A percentile compares a stretch with the other conserved stretches of the same genome.
Conservation (phyloP, 169 alveolate species). For the Theileria parva region DNA sequence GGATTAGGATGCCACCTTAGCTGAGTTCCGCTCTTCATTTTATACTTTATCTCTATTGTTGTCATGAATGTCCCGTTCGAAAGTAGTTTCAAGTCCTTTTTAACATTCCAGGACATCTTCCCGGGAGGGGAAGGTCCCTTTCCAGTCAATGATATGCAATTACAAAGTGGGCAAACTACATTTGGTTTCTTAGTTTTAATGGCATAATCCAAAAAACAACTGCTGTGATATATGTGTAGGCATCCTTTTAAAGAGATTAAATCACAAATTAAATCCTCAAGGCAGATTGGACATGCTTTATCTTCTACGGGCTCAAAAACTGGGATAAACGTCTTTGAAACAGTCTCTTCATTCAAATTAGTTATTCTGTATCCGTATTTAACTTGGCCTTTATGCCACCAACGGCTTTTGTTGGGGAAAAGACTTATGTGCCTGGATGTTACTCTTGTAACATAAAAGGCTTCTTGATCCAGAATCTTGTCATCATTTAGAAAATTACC, state of each 20-base stretch:
- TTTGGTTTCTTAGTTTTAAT: slow-evolving; percentile 24
- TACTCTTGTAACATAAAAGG: neutral
- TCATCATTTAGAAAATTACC: neutral
- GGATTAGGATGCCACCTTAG: slow-evolving; percentile 42
- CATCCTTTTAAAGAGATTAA: slow-evolving; percentile 38
- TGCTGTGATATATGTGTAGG: slow-evolving; percentile 29
- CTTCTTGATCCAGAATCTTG: neutral
- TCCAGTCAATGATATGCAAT: slow-evolving; percentile 21
- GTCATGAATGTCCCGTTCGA: slow-evolving; percentile 22
- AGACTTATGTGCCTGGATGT: slow-evolving; percentile 13
- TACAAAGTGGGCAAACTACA: slow-evolving; percentile 37
- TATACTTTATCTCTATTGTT: slow-evolving; percentile 37
- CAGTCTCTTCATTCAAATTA: slow-evolving; percentile 7
- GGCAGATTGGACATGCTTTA: slow-evolving; percentile 38
- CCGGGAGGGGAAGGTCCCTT: slow-evolving; percentile 52
- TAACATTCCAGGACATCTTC: slow-evolving; percentile 46
- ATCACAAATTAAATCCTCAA: slow-evolving; percentile 22
- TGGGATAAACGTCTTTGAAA: slow-evolving; percentile 9
- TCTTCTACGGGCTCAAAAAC: slow-evolving; percentile 10
- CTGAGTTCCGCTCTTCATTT: slow-evolving; percentile 31
- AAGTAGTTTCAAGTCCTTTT: slow-evolving; percentile 14
- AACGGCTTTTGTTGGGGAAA: slow-evolving; percentile 28
- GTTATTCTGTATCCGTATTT: slow-evolving; percentile 25
- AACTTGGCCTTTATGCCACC: slow-evolving; percentile 38
- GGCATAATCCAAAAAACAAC: slow-evolving; percentile 30